Conservation (phyloP, 768 basidiomycete species). For the Strobilomyces dryophilus region DNA sequence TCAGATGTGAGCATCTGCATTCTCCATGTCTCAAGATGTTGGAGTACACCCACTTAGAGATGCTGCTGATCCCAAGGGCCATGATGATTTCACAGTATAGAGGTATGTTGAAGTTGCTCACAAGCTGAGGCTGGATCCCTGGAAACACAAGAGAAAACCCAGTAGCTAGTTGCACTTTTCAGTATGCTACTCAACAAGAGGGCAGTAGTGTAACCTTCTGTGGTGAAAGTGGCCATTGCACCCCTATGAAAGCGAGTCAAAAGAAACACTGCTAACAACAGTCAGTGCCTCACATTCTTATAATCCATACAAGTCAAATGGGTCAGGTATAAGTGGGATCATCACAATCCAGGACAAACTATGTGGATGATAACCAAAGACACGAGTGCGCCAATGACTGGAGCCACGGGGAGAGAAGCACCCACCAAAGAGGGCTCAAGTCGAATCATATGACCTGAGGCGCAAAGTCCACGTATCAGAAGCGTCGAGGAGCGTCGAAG, state of each 20-base stretch:
- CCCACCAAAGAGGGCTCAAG: too few relatives aligned
- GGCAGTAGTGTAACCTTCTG: constrained; percentile 61
- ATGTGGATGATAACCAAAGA: constrained; percentile 99
- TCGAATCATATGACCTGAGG: too few relatives aligned
- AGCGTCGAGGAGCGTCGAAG: too few relatives aligned
- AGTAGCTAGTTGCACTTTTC: constrained; percentile 50
- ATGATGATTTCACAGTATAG: constrained; percentile 94
- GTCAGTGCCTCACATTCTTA: constrained; percentile 75
- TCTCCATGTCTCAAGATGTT: constrained; percentile 67
- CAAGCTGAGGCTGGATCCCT: constrained; percentile 83
- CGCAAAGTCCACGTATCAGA: too few relatives aligned
- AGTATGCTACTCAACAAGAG: background rate
- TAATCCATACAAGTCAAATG: constrained; percentile 63
- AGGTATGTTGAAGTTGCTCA: constrained; percentile 87
- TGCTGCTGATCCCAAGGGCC: constrained; percentile 85
- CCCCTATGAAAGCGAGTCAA: constrained; percentile 51
- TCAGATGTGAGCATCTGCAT: background rate
- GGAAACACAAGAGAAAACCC: constrained; percentile 89
- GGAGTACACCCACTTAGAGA: constrained; percentile 85
- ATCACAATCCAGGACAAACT: constrained; percentile 44
- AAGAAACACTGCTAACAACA: background rate
- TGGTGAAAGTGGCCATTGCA: constrained; percentile 92
- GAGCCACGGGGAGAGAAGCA: too few relatives aligned
- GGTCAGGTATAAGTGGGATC: constrained; percentile 2
- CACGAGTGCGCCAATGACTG: too few relatives aligned